A percentile compares a stretch with the other conserved stretches of the same genome.
phyloP scores from a whole-genome alignment of 345 rosid genomes.

The Melaleuca quinquenervia region DNA sequence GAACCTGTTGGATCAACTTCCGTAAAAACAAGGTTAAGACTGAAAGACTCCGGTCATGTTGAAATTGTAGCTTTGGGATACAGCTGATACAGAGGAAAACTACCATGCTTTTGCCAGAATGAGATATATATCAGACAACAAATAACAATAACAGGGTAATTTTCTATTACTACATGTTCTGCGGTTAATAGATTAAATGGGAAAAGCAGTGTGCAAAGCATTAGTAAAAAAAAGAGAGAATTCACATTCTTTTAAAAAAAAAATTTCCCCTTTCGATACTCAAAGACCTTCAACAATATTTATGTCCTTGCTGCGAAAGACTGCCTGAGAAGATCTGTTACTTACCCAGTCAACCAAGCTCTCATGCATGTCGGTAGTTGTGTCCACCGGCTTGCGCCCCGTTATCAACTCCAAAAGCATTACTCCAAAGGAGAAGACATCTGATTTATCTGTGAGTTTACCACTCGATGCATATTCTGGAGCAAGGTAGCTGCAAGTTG shows the following conservation, averaged over 20 bases:
- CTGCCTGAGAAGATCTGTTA: neutral
- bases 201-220: neutral
- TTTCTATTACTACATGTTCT: neutral
- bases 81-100: neutral
- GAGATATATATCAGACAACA: neutral
- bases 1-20: neutral
- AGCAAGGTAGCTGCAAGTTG: conserved; percentile 60
- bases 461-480: conserved; percentile 98
- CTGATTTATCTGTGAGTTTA: conserved; percentile 75
- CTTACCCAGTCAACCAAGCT: conserved; percentile 96
- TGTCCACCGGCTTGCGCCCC: conserved; percentile 76
- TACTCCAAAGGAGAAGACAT: conserved; percentile 84
- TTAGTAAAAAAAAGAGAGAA: neutral
- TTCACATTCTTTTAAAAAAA: neutral
- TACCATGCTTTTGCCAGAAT: neutral
- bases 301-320: neutral
- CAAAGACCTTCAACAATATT: neutral
- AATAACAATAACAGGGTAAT: neutral
- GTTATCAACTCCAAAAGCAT: conserved; percentile 87
- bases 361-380: conserved; percentile 56
- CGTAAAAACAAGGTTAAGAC: neutral
- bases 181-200: neutral
- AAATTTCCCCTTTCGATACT: neutral
- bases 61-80: neutral
- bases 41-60: neutral